These are phyloP conservation scores for Sclerotinia sclerotiorum DNA, from an alignment of 2,329 filamentous ascomycete species.

Conservation along the genomic window DNA sequence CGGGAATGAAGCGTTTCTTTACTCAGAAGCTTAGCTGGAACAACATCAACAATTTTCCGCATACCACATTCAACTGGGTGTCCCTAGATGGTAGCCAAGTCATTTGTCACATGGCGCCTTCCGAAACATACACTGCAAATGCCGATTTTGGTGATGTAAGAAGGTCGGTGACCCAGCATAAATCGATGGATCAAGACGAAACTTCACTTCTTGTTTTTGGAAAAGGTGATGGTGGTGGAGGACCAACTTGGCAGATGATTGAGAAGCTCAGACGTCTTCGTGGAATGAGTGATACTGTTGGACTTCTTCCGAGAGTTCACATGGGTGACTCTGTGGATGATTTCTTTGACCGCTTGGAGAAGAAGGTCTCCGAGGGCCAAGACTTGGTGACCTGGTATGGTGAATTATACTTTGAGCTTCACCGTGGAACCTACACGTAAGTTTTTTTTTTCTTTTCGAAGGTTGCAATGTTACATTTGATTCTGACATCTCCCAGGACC, in stretches of 20 bases:
- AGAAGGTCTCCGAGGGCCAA: conserved; percentile 61
- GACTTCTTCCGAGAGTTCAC: conserved; percentile 80
- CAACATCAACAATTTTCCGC: conserved; percentile 98
- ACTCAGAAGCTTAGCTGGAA: conserved; percentile 99
- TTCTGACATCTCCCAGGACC: conserved; percentile 47
- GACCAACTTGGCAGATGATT: conserved; percentile 88
- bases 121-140: conserved; percentile 92
- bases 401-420: conserved; percentile 96
- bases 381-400: conserved; percentile 95
- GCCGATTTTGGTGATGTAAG: conserved; percentile 94
- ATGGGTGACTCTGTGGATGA: conserved; percentile 90
- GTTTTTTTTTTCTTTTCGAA: background rate
- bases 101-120: conserved; percentile 94
- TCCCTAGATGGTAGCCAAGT: conserved; percentile 93
- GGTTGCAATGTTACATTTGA: background rate
- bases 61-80: conserved; percentile 99
- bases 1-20: conserved; percentile 96
- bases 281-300: conserved; percentile 84
- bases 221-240: conserved; percentile 94
- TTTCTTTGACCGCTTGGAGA: conserved; percentile 84
- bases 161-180: conserved; percentile 87
- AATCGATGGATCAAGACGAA: conserved; percentile 90
- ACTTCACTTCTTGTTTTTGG: conserved; percentile 92
- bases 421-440: conserved; percentile 87
- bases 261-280: conserved; percentile 93